A percentile compares a stretch with the other conserved stretches of the same genome.
phyloP scores from a whole-genome alignment of 192 early-diverging fungal genomes.

The Coemansia sp. region DNA sequence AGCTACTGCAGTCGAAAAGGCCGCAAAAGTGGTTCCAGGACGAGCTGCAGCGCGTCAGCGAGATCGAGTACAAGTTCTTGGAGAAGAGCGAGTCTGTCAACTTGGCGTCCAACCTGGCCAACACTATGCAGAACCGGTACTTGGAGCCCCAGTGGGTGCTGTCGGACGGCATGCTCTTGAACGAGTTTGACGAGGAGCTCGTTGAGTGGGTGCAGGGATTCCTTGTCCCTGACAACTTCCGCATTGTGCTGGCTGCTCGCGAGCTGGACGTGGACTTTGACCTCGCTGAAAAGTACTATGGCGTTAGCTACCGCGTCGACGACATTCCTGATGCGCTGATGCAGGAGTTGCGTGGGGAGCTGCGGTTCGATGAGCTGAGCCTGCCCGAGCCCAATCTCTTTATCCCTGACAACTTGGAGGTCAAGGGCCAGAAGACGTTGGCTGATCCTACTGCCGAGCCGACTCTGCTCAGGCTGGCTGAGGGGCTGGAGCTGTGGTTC shows the following conservation, averaged over 20 bases:
- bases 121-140: constrained; percentile 76
- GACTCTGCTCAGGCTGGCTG: constrained; percentile 26
- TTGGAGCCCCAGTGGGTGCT: constrained; percentile 63
- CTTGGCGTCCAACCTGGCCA: constrained; percentile 69
- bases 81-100: constrained; percentile 69
- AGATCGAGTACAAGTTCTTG: constrained; percentile 67
- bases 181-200: constrained; percentile 63
- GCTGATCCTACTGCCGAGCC: constrained; percentile 15
- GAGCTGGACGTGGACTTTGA: constrained; percentile 46
- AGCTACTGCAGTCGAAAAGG: constrained; percentile 71
- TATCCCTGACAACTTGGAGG: constrained; percentile 79
- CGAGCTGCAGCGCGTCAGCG: constrained; percentile 61
- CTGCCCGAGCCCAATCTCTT: constrained; percentile 79
- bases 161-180: constrained; percentile 65
- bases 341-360: constrained; percentile 18
- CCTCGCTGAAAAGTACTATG: constrained; percentile 76
- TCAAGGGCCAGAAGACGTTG: constrained; percentile 48
- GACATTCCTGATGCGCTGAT: constrained; percentile 57
- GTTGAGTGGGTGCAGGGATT: constrained; percentile 63
- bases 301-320: constrained; percentile 70
- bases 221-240: constrained; percentile 65
- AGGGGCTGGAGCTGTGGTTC: constrained; percentile 77
- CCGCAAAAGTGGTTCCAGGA: constrained; percentile 79
- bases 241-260: constrained; percentile 50
- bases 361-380: constrained; percentile 57